phyloP scores from a whole-genome alignment of 257 asterid species.

The Solanum medicagineum region DNA sequence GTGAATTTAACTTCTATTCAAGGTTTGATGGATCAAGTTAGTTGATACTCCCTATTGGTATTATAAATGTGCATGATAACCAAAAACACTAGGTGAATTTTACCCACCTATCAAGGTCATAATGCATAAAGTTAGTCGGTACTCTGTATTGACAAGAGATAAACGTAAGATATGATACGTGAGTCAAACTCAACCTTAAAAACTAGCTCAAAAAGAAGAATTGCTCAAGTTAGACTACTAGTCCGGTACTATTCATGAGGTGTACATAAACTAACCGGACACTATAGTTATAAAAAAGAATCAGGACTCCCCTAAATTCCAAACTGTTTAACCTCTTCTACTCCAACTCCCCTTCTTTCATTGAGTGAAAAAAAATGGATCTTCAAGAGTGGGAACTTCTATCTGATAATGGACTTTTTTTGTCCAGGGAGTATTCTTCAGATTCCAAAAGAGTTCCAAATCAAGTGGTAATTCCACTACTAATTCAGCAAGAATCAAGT shows the following conservation, averaged over 20 bases:
- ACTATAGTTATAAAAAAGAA: neutral
- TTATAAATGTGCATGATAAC: too few species aligned
- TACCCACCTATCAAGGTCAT: neutral
- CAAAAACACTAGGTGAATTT: neutral
- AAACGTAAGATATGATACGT: neutral
- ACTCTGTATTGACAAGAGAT: neutral
- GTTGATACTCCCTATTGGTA: neutral
- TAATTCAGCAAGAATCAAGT: conserved; percentile 8
- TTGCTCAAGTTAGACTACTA: neutral
- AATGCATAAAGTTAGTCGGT: neutral
- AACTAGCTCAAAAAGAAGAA: rapidly evolving
- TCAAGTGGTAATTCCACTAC: conserved; percentile 18
- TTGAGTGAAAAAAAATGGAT: conserved; percentile 20
- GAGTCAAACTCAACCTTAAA: neutral
- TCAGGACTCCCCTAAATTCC: neutral
- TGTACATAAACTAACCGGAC: neutral
- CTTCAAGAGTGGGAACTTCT: conserved; percentile 79
- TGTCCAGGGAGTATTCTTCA: conserved; percentile 21
- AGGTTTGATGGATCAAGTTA: neutral
- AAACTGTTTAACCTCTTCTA: neutral
- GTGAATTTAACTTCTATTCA: neutral
- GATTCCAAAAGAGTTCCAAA: conserved; percentile 4
- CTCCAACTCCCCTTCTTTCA: neutral
- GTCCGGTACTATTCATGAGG: neutral
- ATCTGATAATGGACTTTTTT: conserved; percentile 49